Base-by-base conservation (phyloP, 805 yeast species). In the Schizosaccharomyces lindneri region DNA sequence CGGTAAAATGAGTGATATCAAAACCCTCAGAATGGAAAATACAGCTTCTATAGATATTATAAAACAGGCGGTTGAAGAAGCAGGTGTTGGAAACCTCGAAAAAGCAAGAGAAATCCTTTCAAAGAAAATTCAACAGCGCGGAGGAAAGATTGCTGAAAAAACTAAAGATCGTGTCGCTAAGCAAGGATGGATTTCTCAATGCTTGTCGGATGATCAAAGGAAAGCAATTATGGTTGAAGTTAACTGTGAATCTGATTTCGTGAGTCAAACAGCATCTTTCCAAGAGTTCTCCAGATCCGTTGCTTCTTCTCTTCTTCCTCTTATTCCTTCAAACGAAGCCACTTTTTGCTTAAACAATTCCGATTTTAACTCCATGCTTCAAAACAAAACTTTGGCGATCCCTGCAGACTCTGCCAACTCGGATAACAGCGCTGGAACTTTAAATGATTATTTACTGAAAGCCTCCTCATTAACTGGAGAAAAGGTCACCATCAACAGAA, bases 21-120 rank as follows among this genome's bases (percentile, higher is more conserved):
- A 51, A 17, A 19, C n/a, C 15, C 27, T 51, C 9, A 21, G 57
- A 29, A 17, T 17, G 7, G 57, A 51, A 51, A 51, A 21, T n/a
- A 51, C 13, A 24, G 57, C 57, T 19, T 29, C 57, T 29, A 51
- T 51, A 17, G 31, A 24, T 11, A 17, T 51, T 6, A 29, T 51
- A 4, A 51, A 51, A 29, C 36, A 51, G n/a, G 31, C 57, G 13
- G 57, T 51, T 9, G 57, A 51, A 51, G 57, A 51, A 29, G 36
- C 57, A 24, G 36, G 36, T 2, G 57, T 21, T 64, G 81, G 39
- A n/a, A 31, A 32, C 43, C 39, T 36, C 32, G 59, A 21, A 21
- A n/a, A 19, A 43, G 61, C 61, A 21, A 41, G 27, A 31, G 27
- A 43, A 11, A 21, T 59, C 19, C 32, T 59, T 6, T 27, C 19